Evolutionary conservation across 257 asterid genomes (phyloP).

Genomic region (Salvia miltiorrhiza): DNA sequence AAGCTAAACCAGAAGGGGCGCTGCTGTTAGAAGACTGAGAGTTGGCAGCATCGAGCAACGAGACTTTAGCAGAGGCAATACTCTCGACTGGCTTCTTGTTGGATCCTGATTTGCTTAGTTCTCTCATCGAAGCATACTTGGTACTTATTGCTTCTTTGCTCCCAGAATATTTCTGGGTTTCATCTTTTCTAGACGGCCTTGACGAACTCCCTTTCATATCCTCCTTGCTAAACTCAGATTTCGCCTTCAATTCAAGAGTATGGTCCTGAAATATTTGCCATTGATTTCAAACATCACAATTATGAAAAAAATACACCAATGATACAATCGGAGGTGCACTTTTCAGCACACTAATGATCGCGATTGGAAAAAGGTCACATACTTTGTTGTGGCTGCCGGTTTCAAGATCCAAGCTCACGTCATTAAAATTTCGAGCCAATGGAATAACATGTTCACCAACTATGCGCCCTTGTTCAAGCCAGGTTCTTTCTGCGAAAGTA

Average conservation of each 20-base stretch:
- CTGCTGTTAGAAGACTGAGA: conserved; percentile 31
- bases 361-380: conserved; percentile 30
- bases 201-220: conserved; percentile 71
- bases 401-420: conserved; percentile 63
- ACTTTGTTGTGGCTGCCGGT: conserved; percentile 53
- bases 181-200: conserved; percentile 49
- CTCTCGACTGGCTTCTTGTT: conserved; percentile 43
- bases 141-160: conserved; percentile 82
- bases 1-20: conserved; percentile 59
- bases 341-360: not conserved
- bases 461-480: conserved; percentile 92
- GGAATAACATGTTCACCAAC: conserved; percentile 97
- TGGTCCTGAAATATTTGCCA: conserved; percentile 39
- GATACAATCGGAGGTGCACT: not conserved
- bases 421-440: conserved; percentile 92
- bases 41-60: conserved; percentile 56
- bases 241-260: conserved; percentile 47
- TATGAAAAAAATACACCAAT: not conserved
- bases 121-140: conserved; percentile 82
- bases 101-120: conserved; percentile 50
- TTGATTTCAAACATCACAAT: not conserved
- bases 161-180: conserved; percentile 54
- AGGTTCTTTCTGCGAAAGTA: conserved; percentile 60
- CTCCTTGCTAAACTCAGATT: conserved; percentile 40
- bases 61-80: conserved; percentile 68